Conservation (phyloP, 2,329 filamentous ascomycete genomes). For the Cordyceps farinosa region DNA sequence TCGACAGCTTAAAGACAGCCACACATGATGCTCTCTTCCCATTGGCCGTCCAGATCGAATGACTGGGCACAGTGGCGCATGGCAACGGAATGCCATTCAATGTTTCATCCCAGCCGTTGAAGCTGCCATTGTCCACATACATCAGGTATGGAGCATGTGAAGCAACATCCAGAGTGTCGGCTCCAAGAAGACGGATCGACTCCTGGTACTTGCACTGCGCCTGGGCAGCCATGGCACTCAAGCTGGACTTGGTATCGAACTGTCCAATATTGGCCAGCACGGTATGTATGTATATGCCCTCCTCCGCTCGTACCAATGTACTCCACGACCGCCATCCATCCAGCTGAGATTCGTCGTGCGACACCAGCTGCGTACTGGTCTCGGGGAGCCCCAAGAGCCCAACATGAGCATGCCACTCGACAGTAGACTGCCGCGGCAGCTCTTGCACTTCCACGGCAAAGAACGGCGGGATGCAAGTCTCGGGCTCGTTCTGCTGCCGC, state of each 20-base stretch:
- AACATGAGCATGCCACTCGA: conserved; percentile 79
- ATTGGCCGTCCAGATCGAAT: conserved; percentile 16
- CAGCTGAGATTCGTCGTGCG: conserved; percentile 19
- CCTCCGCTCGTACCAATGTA: conserved; percentile 24
- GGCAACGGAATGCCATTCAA: conserved; percentile 12
- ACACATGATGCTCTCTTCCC: conserved; percentile 6
- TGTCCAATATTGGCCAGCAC: conserved; percentile 23
- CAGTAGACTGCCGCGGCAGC: conserved; percentile 66
- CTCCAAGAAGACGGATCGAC: conserved; percentile 1
- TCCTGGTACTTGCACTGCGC: conserved; percentile 2
- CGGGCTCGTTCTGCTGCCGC: conserved; percentile 34
- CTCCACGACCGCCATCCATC: conserved; percentile 30
- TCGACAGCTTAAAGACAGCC: conserved; percentile 8
- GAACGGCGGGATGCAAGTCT: conserved; percentile 55
- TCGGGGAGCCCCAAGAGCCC: conserved; percentile 46
- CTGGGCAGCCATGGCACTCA: conserved; percentile 22
- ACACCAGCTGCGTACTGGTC: conserved; percentile 26
- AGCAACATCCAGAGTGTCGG: conserved; percentile 4
- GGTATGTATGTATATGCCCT: conserved; percentile 30
- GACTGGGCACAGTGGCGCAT: conserved; percentile 22
- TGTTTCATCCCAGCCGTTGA: conserved; percentile 19
- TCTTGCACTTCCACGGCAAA: conserved; percentile 73
- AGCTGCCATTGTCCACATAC: conserved; percentile 23
- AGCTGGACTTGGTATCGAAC: neutral
- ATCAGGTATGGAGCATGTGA: conserved; percentile 29